phyloP scores from a whole-genome alignment of 2,329 filamentous ascomycete genomes.

The Myrmaecium sp. region DNA sequence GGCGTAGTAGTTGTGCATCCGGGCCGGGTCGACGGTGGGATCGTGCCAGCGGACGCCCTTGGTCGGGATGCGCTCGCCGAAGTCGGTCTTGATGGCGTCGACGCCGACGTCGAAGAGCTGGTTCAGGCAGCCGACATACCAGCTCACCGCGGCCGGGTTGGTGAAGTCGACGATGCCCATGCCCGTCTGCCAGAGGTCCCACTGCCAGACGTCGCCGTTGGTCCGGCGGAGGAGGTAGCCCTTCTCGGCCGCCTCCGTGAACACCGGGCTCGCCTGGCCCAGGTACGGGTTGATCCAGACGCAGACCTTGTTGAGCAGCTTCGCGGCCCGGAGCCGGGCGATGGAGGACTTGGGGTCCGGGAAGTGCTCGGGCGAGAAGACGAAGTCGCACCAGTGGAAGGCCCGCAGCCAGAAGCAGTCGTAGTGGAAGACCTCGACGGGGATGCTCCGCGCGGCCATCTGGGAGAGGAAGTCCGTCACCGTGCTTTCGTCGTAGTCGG shows the following conservation, averaged over 20 bases:
- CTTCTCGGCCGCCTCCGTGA: slow-evolving; percentile 44
- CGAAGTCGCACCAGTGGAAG: slow-evolving; percentile 60
- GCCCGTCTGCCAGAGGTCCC: slow-evolving; percentile 62
- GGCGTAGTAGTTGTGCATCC: slow-evolving; percentile 68
- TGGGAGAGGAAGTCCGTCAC: slow-evolving; percentile 52
- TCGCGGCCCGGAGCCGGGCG: slow-evolving; percentile 43
- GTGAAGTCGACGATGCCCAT: slow-evolving; percentile 63
- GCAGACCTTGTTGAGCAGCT: slow-evolving; percentile 44
- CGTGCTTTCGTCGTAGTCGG: slow-evolving; percentile 52
- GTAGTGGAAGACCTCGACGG: slow-evolving; percentile 58
- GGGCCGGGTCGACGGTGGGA: slow-evolving; percentile 37
- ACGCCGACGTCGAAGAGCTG: slow-evolving; percentile 51
- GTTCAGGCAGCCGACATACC: slow-evolving; percentile 47
- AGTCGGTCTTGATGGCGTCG: slow-evolving; percentile 60
- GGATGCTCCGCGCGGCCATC: slow-evolving; percentile 47
- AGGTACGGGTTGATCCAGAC: slow-evolving; percentile 68
- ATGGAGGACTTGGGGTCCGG: slow-evolving; percentile 51
- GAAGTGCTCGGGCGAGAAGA: slow-evolving; percentile 51
- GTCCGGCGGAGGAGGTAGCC: slow-evolving; percentile 54
- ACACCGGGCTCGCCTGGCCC: slow-evolving; percentile 50
- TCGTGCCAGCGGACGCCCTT: slow-evolving; percentile 50
- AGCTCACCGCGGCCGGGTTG: slow-evolving; percentile 48
- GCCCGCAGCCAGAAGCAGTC: slow-evolving; percentile 66
- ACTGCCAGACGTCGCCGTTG: slow-evolving; percentile 56
- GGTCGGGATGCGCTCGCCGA: slow-evolving; percentile 54